phyloP scores from a whole-genome alignment of 495 filamentous ascomycete species.

The Cercophora scortea region DNA sequence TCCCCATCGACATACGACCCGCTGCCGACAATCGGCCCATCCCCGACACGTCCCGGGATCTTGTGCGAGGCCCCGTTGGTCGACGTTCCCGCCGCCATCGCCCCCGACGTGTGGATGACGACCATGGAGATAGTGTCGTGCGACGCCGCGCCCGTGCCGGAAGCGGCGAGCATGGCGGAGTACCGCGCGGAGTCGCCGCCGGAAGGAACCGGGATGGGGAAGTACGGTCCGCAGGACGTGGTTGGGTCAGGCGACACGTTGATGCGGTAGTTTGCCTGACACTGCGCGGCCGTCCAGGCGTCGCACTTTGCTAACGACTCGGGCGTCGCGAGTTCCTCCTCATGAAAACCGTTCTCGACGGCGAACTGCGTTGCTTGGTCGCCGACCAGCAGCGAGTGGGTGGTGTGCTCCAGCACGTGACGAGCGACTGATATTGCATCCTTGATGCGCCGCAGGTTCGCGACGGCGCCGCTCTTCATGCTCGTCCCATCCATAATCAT shows the following conservation, averaged over 20 bases:
- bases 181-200: neutral
- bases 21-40: conserved; percentile 40
- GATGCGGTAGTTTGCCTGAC: conserved; percentile 35
- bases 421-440: conserved; percentile 38
- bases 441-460: conserved; percentile 33
- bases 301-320: conserved; percentile 26
- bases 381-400: conserved; percentile 37
- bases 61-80: conserved; percentile 43
- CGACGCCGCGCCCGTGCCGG: neutral
- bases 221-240: conserved; percentile 33
- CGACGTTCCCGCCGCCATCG: conserved; percentile 41
- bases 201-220: conserved; percentile 1
- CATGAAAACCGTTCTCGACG: conserved; percentile 32
- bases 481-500: conserved; percentile 38
- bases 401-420: conserved; percentile 35
- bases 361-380: conserved; percentile 40
- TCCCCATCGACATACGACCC: conserved; percentile 43
- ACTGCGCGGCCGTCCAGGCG: conserved; percentile 27
- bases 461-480: conserved; percentile 39
- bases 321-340: conserved; percentile 29
- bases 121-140: conserved; percentile 46
- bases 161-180: neutral
- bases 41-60: conserved; percentile 39
- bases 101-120: conserved; percentile 24
- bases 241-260: conserved; percentile 28